Conservation (phyloP, 371 early-diverging fungal genomes). For the Rhizomucor miehei region DNA sequence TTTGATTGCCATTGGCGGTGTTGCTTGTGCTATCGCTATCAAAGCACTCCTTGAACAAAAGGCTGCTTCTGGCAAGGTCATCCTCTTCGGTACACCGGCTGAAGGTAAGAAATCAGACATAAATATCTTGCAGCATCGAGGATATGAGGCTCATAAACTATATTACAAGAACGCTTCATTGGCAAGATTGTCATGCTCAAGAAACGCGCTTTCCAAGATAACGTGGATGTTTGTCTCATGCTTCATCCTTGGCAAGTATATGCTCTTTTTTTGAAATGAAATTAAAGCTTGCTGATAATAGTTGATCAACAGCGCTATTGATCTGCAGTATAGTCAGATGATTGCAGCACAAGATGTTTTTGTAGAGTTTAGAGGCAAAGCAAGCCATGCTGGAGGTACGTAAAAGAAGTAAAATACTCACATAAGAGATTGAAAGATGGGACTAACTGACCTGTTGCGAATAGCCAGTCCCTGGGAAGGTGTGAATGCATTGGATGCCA, state of each 20-base stretch:
- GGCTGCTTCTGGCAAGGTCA: slow-evolving; percentile 56
- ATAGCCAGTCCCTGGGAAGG: slow-evolving; percentile 60
- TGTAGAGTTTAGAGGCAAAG: slow-evolving; percentile 66
- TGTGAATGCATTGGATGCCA: slow-evolving; percentile 74
- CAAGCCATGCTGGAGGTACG: slow-evolving; percentile 56
- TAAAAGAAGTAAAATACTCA: slow-evolving; percentile 20
- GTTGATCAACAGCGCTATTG: slow-evolving; percentile 27
- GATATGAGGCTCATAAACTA: too few species aligned
- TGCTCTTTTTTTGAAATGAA: not conserved
- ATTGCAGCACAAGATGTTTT: slow-evolving; percentile 45
- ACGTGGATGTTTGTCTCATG: slow-evolving; percentile 74
- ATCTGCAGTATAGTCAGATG: slow-evolving; percentile 30
- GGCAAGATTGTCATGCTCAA: slow-evolving; percentile 75
- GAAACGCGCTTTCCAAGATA: slow-evolving; percentile 61
- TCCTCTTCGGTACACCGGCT: slow-evolving; percentile 78
- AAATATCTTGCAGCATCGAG: not conserved
- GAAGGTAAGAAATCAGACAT: slow-evolving; percentile 43
- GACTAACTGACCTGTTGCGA: slow-evolving; percentile 56
- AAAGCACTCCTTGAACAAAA: slow-evolving; percentile 52
- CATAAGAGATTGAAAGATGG: slow-evolving; percentile 24
- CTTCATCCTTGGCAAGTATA: slow-evolving; percentile 64
- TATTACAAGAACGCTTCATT: slow-evolving; percentile 48
- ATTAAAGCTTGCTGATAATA: slow-evolving; percentile 1
- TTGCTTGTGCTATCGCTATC: slow-evolving; percentile 65
- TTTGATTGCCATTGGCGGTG: slow-evolving; percentile 69